Base-by-base conservation (phyloP, 1,139 yeast species). In the Candida glucosophila region DNA sequence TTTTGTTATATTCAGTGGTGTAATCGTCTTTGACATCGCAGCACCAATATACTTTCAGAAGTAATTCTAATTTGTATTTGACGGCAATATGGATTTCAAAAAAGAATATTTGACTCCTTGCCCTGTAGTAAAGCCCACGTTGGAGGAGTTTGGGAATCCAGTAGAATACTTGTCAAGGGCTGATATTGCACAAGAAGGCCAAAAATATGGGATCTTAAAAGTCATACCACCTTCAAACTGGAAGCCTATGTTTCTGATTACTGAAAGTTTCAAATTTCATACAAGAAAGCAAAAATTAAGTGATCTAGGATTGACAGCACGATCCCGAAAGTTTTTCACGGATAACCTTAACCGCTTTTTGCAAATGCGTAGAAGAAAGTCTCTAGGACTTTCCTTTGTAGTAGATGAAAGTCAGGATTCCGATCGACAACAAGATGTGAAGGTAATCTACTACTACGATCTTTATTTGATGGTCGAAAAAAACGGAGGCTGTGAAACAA, bases 261-360 rank as follows among this genome's bases (percentile, higher is more conserved):
- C 79, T 25, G 54, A 58, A 20, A 44, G 54, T 6, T 78, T 80
- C 47, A 61, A 52, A 29, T 79, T 80, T 41, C 77, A 73, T 35
- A 78, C 85, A 5, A 52, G 90, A 29, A 47, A 75, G 14, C 90
- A 80, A 43, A 67, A 62, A 26, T 42, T 80, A 29, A 68, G 73
- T 40, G 83, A 78, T 44, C 55, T 80, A 41, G 77, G 79, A 13
- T 47, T 80, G 11, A 49, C 67, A 6, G 74, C 77, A 26, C 56
- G 92, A 34, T 71, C 79, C 19, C 54, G 88, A 28, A 56, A 66
- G 32, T 73, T 73, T 40, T 79, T 79, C 49, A 57, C 56, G 24
- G 73, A 68, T 31, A 80, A 75, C 36, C 49, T 78, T 34, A 67
- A 70, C 33, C 67, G 82, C 32, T 79, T 58, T 40, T 47, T 67